Evolutionary conservation across 1,284 basidiomycete genomes (phyloP), one percentile per base, ranked within the genome.

Genomic region (Schizophyllum amplum): DNA sequence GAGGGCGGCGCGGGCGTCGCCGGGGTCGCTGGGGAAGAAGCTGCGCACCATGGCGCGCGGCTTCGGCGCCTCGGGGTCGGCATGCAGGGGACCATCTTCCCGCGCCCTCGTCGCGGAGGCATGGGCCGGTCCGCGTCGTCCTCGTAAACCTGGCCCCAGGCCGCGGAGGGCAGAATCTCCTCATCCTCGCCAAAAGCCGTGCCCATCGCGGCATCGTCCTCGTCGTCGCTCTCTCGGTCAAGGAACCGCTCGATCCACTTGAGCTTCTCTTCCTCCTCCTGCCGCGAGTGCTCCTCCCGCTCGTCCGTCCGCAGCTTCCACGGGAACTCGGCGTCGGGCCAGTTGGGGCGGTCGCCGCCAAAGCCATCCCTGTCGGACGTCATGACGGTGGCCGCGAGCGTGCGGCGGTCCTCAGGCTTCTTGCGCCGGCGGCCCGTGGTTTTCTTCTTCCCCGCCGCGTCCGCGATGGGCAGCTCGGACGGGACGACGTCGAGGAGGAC

Each of bases 271-370:
- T 79, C 79, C 62, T 81, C 75, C 63, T 83, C 77, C 52, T 75
- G 73, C 63, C 75, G 79, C 24, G 75, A 72, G 52, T 73, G 62
- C 49, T 82, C 79, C 20, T 72, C 71, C 47, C 78, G 75, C 66
- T 85, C 80, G 60, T 81, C 76, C 20, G 70, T 72, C 54, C 83
- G 74, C 61, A 84, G 65, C 53, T 78, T 75, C 89, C 89, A 92
- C 17, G 89, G 89, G 63, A 90, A 89, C 65, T 82, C 80, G 13
- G 73, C 62, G 64, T 92, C 89, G 6, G 84, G 82, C 89, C 89
- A 92, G 65, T 87, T 84, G 7, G 87, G 86, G 56, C 70, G 76
- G 24, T 77, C 68, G 1, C 50, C 52, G 4, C 55, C 52, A 23
- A 57, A 57, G 22, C n/a, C 61, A 21, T 58, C 47, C 1, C 50